phyloP scores from a whole-genome alignment of 73 alveolate species.

The Paramecium sexaurelia region DNA sequence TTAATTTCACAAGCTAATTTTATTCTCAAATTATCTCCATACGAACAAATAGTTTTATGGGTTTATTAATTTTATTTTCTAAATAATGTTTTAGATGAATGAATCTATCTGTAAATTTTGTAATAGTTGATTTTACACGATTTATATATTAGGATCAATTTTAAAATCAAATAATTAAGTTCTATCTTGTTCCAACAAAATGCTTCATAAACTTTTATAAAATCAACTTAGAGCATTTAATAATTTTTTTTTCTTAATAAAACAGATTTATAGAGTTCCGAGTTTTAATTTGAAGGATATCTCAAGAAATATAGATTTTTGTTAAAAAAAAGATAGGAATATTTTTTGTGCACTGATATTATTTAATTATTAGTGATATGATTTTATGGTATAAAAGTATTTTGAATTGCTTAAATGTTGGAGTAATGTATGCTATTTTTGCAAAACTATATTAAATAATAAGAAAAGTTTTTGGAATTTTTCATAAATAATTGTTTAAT shows the following conservation, averaged over 20 bases:
- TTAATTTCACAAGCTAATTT: constrained; percentile 33
- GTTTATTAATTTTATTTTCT: neutral
- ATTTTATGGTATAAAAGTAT: neutral
- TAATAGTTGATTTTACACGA: neutral
- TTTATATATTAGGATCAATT: neutral
- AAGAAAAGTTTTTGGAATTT: neutral
- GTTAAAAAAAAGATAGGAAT: neutral
- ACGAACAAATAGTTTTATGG: constrained; percentile 29
- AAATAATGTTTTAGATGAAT: neutral
- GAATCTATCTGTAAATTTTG: neutral
- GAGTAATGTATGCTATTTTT: neutral
- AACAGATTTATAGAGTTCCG: no score
- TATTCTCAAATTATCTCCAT: constrained; percentile 16
- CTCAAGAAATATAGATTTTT: neutral
- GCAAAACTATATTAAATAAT: constrained; percentile 39
- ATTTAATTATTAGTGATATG: neutral
- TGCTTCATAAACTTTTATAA: neutral
- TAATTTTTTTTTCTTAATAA: no score
- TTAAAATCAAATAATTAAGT: neutral
- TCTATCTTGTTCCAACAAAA: neutral
- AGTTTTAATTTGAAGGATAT: no score
- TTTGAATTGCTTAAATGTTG: neutral
- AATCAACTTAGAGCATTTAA: no score
- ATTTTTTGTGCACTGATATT: neutral
- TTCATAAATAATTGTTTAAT: neutral